Conservation (phyloP, 1,284 basidiomycete genomes). For the Boletellus sp. region DNA sequence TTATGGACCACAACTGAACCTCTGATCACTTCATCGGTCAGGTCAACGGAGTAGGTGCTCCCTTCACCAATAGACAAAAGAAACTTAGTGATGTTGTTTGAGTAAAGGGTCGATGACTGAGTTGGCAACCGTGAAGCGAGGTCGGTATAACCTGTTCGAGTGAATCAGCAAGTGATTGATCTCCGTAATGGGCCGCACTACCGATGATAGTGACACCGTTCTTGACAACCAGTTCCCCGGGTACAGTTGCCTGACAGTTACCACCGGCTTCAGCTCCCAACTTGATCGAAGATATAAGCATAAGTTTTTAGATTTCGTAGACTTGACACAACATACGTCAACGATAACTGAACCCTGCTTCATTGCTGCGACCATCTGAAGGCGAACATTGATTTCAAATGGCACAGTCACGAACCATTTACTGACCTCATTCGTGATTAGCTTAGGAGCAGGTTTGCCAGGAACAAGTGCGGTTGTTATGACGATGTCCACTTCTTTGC, state of each 20-base stretch:
- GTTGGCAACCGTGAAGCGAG: conserved; percentile 81
- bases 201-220: conserved; percentile 79
- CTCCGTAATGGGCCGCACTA: conserved; percentile 24
- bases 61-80: conserved; percentile 73
- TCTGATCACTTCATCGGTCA: conserved; percentile 80
- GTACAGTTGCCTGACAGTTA: conserved; percentile 77
- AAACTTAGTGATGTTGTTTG: conserved; percentile 87
- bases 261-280: conserved; percentile 81
- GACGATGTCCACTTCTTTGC: conserved; percentile 82
- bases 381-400: conserved; percentile 10
- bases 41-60: conserved; percentile 60
- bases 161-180: conserved; percentile 8
- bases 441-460: conserved; percentile 78
- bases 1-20: conserved; percentile 75
- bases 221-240: conserved; percentile 65
- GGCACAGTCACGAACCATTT: not conserved
- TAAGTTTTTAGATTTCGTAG: conserved; percentile 15
- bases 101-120: conserved; percentile 83
- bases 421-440: conserved; percentile 66
- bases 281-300: conserved; percentile 21
- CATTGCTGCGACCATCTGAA: conserved; percentile 78
- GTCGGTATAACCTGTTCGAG: conserved; percentile 66
- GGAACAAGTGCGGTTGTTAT: conserved; percentile 83
- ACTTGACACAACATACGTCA: conserved; percentile 40
- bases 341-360: conserved; percentile 85